Evolutionary conservation across 352 stramenopile species (phyloP), one percentile per base, ranked within the genome.

Genomic region (Pythium rishiriense): DNA sequence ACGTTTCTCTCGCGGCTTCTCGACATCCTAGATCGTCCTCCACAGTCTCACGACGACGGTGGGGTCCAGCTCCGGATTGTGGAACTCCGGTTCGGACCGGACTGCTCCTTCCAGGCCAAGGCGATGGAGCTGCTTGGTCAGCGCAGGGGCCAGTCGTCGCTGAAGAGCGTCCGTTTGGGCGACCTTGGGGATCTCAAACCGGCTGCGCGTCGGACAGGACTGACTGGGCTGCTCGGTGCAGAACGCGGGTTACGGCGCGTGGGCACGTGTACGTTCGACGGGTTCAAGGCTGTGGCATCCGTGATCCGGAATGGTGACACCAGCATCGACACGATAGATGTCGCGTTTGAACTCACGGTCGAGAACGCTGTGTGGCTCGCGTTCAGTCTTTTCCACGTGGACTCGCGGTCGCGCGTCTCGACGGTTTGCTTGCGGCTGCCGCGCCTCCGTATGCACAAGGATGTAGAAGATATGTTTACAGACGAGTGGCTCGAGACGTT

Each of bases 371-470:
- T 54, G 11, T 85, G 76, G 76, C 70, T 85, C 52, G 76, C 69
- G 21, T 60, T 75, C 22, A 66, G 63, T 19, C 50, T 75, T 0
- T 80, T 84, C 56, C 76, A 85, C 25, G 63, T 56, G 0, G 73
- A 81, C 54, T 76, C 73, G 5, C 35, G 58, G 17, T 70, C 54
- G 0, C 45, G 39, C 19, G 50, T 84, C 10, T 69, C 70, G 17
- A 58, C 58, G 4, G 60, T 79, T 35, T 54, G 67, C 9, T 35
- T 83, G 2, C 46, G 52, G 22, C 1, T 63, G 43, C 56, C 56
- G 0, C 49, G 49, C 21, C 29, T 57, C 12, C 31, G 22, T 17
- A 8, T 29, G 3, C 12, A 47, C 35, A 15, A 22, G 25, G 35
- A 45, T 29, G 24, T n/a, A 8, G 45, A 21, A 6, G n/a, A 55